A percentile compares a stretch with the other conserved stretches of the same genome.
phyloP scores from a whole-genome alignment of 208 protist genomes.

The Leptomonas pyrrhocoris region DNA sequence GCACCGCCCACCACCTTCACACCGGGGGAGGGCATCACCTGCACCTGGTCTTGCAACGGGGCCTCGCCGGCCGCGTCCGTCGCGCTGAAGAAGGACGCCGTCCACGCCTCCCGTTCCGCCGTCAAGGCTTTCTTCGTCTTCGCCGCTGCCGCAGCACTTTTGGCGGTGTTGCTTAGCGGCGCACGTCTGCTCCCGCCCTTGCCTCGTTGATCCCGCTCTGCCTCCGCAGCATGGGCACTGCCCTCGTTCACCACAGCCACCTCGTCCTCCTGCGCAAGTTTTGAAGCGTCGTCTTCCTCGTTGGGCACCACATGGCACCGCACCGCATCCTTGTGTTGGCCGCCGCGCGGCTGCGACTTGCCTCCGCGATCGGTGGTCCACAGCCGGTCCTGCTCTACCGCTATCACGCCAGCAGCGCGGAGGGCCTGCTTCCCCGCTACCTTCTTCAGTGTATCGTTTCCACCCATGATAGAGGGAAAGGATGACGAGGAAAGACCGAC shows the following conservation, averaged over 20 bases:
- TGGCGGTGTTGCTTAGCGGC: background rate
- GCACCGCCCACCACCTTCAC: conserved; percentile 29
- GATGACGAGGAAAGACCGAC: conserved; percentile 7
- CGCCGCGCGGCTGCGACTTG: background rate
- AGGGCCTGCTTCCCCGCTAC: background rate
- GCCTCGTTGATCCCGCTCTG: background rate
- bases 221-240: background rate
- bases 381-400: conserved; percentile 32
- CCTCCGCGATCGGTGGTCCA: conserved; percentile 12
- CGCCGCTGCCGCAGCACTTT: background rate
- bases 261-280: background rate
- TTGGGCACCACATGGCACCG: conserved; percentile 20
- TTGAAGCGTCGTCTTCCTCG: background rate
- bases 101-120: conserved; percentile 30
- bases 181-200: background rate
- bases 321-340: conserved; percentile 23
- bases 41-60: conserved; percentile 36
- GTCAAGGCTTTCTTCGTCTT: conserved; percentile 9
- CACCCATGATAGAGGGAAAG: conserved; percentile 4
- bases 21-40: conserved; percentile 34
- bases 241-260: background rate
- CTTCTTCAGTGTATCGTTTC: conserved; percentile 6
- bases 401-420: conserved; percentile 14
- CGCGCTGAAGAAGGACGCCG: conserved; percentile 27
- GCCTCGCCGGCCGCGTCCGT: conserved; percentile 18